phyloP scores from a whole-genome alignment of 306 rosid species.

The Ceratonia siliqua region DNA sequence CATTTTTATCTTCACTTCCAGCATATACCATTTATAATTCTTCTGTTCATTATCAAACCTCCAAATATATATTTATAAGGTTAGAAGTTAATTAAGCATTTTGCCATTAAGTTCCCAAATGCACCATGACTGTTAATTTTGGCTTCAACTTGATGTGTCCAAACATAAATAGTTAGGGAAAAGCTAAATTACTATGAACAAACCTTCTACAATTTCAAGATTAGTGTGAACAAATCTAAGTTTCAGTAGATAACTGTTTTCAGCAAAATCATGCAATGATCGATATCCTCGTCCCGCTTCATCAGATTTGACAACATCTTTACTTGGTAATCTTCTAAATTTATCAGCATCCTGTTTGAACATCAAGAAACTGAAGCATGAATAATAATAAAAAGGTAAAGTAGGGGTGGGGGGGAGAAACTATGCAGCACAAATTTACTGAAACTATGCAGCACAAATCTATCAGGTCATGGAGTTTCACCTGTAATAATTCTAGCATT shows the following conservation, averaged over 20 bases:
- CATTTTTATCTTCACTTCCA: not conserved
- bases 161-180: not conserved
- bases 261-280: constrained; percentile 90
- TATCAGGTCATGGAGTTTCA: constrained; percentile 32
- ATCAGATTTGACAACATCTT: constrained; percentile 51
- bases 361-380: constrained; percentile 30
- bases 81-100: not conserved
- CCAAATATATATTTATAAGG: constrained; percentile 15
- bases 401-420: not conserved
- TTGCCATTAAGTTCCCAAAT: constrained; percentile 8
- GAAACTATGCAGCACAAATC: not conserved
- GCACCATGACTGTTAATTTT: not conserved
- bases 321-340: constrained; percentile 54
- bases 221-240: constrained; percentile 67
- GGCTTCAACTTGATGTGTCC: constrained; percentile 10
- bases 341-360: constrained; percentile 66
- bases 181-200: constrained; percentile 10
- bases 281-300: constrained; percentile 69
- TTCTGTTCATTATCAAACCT: not conserved
- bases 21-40: not conserved
- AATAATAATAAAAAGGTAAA: not conserved
- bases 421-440: not conserved
- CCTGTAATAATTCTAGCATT: constrained; percentile 85
- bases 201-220: constrained; percentile 47
- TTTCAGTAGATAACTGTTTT: constrained; percentile 71